Evolutionary conservation across 73 alveolate genomes (phyloP).

Genomic region (Paramecium octaurelia): DNA sequence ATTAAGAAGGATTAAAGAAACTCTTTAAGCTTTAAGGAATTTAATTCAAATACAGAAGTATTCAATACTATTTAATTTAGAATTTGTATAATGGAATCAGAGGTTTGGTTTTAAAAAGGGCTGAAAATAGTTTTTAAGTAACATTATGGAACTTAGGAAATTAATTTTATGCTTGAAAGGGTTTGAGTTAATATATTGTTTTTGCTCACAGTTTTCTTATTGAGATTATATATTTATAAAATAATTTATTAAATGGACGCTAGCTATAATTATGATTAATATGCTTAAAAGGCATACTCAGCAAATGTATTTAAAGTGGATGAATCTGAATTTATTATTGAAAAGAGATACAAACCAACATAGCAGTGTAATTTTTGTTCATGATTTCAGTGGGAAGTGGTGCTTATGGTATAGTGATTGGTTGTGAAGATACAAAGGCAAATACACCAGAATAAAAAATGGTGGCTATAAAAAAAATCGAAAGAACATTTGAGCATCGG

Average conservation of each 20-base stretch:
- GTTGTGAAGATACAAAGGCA: constrained; percentile 55
- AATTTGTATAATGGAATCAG: not conserved
- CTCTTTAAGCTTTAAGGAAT: not conserved
- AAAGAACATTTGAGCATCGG: constrained; percentile 77
- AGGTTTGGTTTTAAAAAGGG: not conserved
- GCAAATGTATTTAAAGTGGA: constrained; percentile 40
- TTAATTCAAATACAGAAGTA: not conserved
- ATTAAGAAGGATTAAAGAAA: not conserved
- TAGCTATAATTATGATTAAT: not conserved
- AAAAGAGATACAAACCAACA: constrained; percentile 40
- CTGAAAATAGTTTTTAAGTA: not conserved
- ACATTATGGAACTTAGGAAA: not conserved
- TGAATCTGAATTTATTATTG: constrained; percentile 41
- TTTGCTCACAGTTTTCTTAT: not conserved
- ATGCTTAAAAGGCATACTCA: constrained; percentile 6
- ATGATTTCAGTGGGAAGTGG: constrained; percentile 64
- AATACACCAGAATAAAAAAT: constrained; percentile 28
- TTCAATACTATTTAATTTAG: not conserved
- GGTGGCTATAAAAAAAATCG: constrained; percentile 81
- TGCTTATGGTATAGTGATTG: constrained; percentile 66
- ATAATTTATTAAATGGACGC: not conserved
- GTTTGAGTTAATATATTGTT: not conserved
- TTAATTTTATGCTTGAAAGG: not conserved
- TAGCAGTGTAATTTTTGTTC: constrained; percentile 16
- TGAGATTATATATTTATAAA: not conserved